These are phyloP conservation scores for Solanum ahanhuiri DNA, from an alignment of 257 asterid genomes.

Conservation along the genomic window DNA sequence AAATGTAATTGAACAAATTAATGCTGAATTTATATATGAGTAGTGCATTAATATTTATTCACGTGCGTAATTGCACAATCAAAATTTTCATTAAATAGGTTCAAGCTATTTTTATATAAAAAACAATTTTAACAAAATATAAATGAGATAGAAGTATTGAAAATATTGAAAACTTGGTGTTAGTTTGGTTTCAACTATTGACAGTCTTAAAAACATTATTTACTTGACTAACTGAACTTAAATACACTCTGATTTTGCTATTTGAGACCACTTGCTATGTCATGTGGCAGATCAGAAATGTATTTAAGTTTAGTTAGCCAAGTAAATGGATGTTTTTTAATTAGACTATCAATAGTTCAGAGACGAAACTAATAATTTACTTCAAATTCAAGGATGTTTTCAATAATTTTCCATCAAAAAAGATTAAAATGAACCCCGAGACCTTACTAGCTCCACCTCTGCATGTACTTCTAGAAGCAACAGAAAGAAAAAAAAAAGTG, in stretches of 20 bases:
- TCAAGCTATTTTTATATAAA: background rate
- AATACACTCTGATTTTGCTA: background rate
- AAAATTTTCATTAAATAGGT: background rate
- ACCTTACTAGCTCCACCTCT: background rate
- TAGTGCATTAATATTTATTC: background rate
- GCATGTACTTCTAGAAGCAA: background rate
- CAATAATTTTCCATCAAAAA: too few species aligned
- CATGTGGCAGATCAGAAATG: background rate
- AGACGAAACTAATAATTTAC: background rate
- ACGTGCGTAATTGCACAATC: background rate
- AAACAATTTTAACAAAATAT: background rate
- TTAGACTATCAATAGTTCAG: background rate
- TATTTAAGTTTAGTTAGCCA: too few species aligned
- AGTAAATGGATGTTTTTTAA: too few species aligned
- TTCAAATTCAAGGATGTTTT: fast-evolving
- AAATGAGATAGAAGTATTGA: too few species aligned
- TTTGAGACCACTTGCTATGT: too few species aligned
- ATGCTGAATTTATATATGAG: background rate
- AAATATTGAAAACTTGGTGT: too few species aligned
- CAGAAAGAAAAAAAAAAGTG: background rate
- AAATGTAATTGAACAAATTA: background rate
- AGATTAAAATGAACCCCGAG: background rate
- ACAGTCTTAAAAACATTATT: too few species aligned
- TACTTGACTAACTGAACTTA: background rate
- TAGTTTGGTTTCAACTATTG: background rate